Evolutionary conservation across 139 green algal genomes (phyloP).

Genomic region (Picochlorum sp.): DNA sequence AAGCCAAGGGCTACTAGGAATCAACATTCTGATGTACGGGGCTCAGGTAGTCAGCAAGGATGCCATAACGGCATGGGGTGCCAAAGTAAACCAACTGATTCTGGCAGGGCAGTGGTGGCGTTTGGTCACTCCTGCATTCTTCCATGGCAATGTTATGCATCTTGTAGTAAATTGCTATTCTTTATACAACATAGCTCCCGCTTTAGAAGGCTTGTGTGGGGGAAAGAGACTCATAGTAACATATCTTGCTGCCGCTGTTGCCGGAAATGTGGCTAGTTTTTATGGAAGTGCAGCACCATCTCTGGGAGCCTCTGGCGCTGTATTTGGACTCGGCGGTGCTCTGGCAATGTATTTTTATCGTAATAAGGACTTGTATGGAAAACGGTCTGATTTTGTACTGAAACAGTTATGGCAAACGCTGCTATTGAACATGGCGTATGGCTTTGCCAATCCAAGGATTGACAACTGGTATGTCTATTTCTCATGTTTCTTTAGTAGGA

Average conservation of each 20-base stretch:
- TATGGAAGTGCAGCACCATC: constrained; percentile 8
- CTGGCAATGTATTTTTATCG: constrained; percentile 28
- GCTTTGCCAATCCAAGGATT: constrained; percentile 16
- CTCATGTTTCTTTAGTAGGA: neutral
- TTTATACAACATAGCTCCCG: constrained; percentile 21
- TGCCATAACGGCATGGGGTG: neutral
- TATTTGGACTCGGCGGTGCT: constrained; percentile 4
- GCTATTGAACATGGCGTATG: constrained; percentile 28
- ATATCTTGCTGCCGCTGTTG: constrained; percentile 25
- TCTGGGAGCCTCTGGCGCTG: constrained; percentile 23
- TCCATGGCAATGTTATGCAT: constrained; percentile 65
- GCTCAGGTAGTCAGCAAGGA: neutral
- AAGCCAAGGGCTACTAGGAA: neutral
- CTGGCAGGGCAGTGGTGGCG: constrained; percentile 53
- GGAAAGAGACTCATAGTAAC: constrained; percentile 21
- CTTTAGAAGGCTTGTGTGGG: constrained; percentile 21
- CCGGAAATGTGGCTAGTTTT: constrained; percentile 32
- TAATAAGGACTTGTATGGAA: constrained; percentile 23
- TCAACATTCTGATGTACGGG: constrained; percentile 1
- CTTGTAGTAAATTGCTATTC: constrained; percentile 40
- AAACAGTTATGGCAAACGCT: constrained; percentile 23
- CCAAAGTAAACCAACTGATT: constrained; percentile 62
- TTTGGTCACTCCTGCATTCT: constrained; percentile 54
- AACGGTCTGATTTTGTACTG: constrained; percentile 19
- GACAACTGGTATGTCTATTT: too few species aligned